phyloP scores from a whole-genome alignment of 2,329 filamentous ascomycete genomes.

The Diaporthe caulivora region DNA sequence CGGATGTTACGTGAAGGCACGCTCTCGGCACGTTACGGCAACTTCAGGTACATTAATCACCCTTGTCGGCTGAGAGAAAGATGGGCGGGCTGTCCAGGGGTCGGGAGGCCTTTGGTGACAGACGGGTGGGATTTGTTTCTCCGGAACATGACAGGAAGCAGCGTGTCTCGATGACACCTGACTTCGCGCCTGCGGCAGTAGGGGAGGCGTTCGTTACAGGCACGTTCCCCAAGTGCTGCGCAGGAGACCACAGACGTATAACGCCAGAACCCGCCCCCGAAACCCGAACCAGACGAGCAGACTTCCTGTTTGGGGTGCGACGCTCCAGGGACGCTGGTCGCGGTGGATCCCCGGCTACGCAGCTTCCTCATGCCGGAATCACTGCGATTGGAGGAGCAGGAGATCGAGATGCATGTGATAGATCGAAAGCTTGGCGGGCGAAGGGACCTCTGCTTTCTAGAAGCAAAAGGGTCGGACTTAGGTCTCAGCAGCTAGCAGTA shows the following conservation, averaged over 20 bases:
- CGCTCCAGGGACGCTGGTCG: neutral
- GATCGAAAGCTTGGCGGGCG: slow-evolving; percentile 24
- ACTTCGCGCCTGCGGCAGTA: neutral
- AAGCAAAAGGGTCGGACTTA: slow-evolving; percentile 17
- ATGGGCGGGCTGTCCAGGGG: neutral
- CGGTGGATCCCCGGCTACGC: neutral
- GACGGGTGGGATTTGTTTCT: neutral
- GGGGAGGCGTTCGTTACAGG: neutral
- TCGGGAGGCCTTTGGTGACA: neutral
- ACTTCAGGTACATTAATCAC: too few relatives aligned
- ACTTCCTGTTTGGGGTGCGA: neutral
- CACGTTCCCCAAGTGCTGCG: too few relatives aligned
- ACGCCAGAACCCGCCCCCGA: neutral
- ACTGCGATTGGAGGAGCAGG: slow-evolving; percentile 15
- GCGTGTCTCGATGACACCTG: neutral
- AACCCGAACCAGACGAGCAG: neutral
- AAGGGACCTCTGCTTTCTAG: slow-evolving; percentile 16
- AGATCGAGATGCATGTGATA: slow-evolving; percentile 18
- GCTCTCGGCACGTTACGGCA: too few relatives aligned
- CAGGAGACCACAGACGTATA: too few relatives aligned
- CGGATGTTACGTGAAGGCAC: slow-evolving; percentile 12
- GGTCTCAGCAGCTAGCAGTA: slow-evolving; percentile 8
- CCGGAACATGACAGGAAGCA: neutral
- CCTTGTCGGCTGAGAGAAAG: neutral
- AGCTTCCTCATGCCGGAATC: slow-evolving; percentile 27